Evolutionary conservation across 768 basidiomycete species (phyloP), one percentile per base, ranked within the genome.

Genomic region (Russula griseocarnosa): DNA sequence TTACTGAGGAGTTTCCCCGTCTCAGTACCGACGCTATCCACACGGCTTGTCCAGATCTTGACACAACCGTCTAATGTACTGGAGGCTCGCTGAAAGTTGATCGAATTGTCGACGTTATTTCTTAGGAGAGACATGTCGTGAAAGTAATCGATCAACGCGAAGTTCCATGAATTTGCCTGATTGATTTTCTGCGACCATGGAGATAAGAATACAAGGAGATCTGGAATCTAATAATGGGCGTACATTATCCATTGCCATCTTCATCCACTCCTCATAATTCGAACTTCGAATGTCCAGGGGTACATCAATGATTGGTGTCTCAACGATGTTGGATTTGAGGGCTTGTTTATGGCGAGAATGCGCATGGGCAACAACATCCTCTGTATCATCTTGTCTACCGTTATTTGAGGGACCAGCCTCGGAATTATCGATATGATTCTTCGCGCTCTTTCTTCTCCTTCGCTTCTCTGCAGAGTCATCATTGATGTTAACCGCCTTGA

Each of bases 201-300:
- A 38, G 59, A 74, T 50, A 67, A 62, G 36, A 30, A 53, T 11
- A 36, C 20, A 28, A 3, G 51, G 24, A n/a, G 9, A 71, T 62
- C 36, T 34, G 44, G 13, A 60, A 62, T 56, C 16, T 40, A 40
- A 36, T 38, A 42, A 9, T 40, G 55, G 30, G 16, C 64, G 49
- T 24, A 98, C 97, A 75, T 98, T 98, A 73, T 98, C 96, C 3
- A 96, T 98, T 1, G 95, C 94, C 86, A 98, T 87, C 80, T 98
- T 98, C 96, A 99, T 98, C 97, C 97, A 98, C 75, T 98, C 94
- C 74, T 99, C 97, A 71, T 88, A 97, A 70, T 94, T 97, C 44
- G 86, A 88, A 75, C 81, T 92, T 84, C 92, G 91, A n/a, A 94
- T 83, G 67, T 95, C 91, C 68, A 87, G 76, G 0, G 88, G 81